phyloP scores from a whole-genome alignment of 1,284 basidiomycete genomes.

The Cystobasidium pallidum region DNA sequence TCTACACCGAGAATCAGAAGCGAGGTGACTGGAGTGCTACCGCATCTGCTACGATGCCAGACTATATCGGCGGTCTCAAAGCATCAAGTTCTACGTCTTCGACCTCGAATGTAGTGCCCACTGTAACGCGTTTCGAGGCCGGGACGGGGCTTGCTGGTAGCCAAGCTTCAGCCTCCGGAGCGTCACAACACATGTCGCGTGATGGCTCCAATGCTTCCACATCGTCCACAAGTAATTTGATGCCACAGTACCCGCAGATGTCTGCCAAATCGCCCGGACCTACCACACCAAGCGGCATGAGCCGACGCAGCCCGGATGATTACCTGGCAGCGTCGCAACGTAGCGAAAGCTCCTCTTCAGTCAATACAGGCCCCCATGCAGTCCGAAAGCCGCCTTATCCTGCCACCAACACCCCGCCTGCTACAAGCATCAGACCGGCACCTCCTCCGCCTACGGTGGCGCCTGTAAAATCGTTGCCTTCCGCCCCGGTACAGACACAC shows the following conservation, averaged over 20 bases:
- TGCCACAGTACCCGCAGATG: conserved; percentile 45
- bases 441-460: conserved; percentile 17
- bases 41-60: conserved; percentile 14
- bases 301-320: conserved; percentile 25
- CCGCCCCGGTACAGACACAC: conserved; percentile 10
- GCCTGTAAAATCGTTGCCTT: conserved; percentile 6
- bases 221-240: conserved; percentile 46
- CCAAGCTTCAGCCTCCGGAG: conserved; percentile 44
- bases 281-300: background rate
- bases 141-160: conserved; percentile 69
- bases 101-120: conserved; percentile 29
- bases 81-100: conserved; percentile 15
- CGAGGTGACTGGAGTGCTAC: conserved; percentile 66
- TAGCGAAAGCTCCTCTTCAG: conserved; percentile 1
- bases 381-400: background rate
- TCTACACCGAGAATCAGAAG: conserved; percentile 97
- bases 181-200: conserved; percentile 44
- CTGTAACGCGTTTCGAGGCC: conserved; percentile 75
- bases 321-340: conserved; percentile 19
- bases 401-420: background rate
- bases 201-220: conserved; percentile 46
- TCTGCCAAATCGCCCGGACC: conserved; percentile 41
- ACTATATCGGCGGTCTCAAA: conserved; percentile 35
- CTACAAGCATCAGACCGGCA: conserved; percentile 31
- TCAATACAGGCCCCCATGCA: background rate